phyloP scores from a whole-genome alignment of 192 early-diverging fungal species.

The Backusella tuberculispora region DNA sequence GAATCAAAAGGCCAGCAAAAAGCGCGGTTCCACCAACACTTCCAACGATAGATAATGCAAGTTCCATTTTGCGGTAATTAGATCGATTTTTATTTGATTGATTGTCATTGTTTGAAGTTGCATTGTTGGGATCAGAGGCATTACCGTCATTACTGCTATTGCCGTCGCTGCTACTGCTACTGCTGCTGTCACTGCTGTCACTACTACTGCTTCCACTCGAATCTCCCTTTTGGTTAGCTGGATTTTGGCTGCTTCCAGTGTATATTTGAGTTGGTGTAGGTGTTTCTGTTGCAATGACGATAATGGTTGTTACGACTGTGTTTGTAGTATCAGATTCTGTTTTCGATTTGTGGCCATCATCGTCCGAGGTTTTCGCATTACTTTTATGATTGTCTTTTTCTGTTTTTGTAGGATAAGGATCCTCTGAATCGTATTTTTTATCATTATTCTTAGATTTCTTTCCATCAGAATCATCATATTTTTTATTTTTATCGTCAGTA shows the following conservation, averaged over 20 bases:
- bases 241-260: neutral
- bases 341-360: conserved; percentile 6
- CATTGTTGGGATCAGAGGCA: neutral
- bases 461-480: neutral
- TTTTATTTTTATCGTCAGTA: neutral
- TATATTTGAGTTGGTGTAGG: conserved; percentile 7
- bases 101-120: neutral
- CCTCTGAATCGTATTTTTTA: neutral
- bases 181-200: neutral
- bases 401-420: neutral
- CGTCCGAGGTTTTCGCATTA: conserved; percentile 12
- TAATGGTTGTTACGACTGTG: conserved; percentile 18
- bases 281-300: conserved; percentile 12
- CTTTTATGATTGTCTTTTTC: neutral
- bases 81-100: neutral
- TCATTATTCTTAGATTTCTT: neutral
- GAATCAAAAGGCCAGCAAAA: neutral
- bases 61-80: neutral
- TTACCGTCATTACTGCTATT: neutral
- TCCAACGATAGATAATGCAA: conserved; percentile 22
- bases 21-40: conserved; percentile 18
- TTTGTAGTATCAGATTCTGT: conserved; percentile 7
- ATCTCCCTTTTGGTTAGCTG: conserved; percentile 6
- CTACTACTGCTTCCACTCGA: conserved; percentile 16
- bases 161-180: conserved; percentile 1